A percentile compares a stretch with the other conserved stretches of the same genome.
These are phyloP conservation scores for Pichia sp. DNA, from an alignment of 1,139 yeast species.

Conservation along the genomic window DNA sequence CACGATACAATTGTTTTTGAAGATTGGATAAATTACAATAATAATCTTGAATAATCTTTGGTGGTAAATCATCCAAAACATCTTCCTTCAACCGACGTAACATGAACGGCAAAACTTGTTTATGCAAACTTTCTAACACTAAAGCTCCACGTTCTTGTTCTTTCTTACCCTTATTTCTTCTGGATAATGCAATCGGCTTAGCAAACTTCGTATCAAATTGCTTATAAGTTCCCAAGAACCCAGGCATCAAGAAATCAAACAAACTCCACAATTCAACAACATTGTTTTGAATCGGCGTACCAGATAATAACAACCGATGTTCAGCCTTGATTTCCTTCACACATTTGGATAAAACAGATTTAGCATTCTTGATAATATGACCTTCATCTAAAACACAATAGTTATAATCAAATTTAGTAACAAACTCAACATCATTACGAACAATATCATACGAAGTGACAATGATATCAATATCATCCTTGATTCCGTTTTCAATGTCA, in stretches of 20 bases:
- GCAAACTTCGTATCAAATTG: conserved; percentile 94
- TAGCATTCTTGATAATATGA: conserved; percentile 91
- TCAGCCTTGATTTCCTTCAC: conserved; percentile 83
- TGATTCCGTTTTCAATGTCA: conserved; percentile 8
- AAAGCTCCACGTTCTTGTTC: conserved; percentile 98
- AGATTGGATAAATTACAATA: conserved; percentile 93
- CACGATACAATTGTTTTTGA: conserved; percentile 84
- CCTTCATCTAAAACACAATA: conserved; percentile 98
- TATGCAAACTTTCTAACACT: conserved; percentile 93
- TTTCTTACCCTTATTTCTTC: conserved; percentile 88
- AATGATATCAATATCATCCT: conserved; percentile 61
- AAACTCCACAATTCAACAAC: conserved; percentile 96
- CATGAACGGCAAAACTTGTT: conserved; percentile 96
- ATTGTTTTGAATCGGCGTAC: conserved; percentile 98
- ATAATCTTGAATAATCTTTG: conserved; percentile 97
- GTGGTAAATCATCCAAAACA: conserved; percentile 94
- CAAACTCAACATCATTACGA: conserved; percentile 77
- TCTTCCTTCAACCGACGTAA: conserved; percentile 95
- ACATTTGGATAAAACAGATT: conserved; percentile 84
- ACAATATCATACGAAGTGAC: conserved; percentile 97
- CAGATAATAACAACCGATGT: conserved; percentile 87
- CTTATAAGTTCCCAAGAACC: conserved; percentile 94
- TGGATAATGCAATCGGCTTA: conserved; percentile 93
- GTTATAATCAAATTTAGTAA: conserved; percentile 69
- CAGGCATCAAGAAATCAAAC: conserved; percentile 98